Conservation (phyloP, 73 alveolate species). For the Paramecium sonneborni region DNA sequence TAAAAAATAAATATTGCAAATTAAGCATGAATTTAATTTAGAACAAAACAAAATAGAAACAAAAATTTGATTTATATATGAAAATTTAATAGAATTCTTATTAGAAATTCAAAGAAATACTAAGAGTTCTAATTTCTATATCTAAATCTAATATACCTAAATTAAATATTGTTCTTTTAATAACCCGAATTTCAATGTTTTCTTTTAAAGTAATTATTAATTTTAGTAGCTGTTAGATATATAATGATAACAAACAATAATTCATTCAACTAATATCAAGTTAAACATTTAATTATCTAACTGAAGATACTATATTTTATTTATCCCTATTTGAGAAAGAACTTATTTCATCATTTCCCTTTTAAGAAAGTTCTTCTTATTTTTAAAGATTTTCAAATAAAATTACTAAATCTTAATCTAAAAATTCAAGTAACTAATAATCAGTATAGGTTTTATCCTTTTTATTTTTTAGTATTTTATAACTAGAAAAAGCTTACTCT, state of each 20-base stretch:
- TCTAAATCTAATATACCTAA: too few species aligned
- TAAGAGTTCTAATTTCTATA: too few species aligned
- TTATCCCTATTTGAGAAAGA: background rate
- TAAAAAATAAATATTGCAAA: too few species aligned
- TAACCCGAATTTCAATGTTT: too few species aligned
- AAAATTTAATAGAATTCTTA: too few species aligned
- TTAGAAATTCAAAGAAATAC: too few species aligned
- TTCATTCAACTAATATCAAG: background rate
- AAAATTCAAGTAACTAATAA: background rate
- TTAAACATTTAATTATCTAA: background rate
- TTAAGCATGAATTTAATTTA: too few species aligned
- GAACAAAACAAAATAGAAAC: too few species aligned
- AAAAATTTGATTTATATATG: too few species aligned
- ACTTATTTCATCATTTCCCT: background rate
- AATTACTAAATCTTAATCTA: background rate
- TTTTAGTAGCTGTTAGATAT: too few species aligned
- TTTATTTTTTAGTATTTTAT: background rate
- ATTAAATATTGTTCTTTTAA: too few species aligned
- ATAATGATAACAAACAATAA: background rate
- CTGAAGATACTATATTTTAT: background rate
- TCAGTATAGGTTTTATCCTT: background rate
- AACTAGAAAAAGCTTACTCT: background rate
- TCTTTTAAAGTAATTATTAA: too few species aligned
- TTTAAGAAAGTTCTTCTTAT: background rate
- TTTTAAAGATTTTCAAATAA: background rate